These are phyloP conservation scores for Aureobasidium zeae DNA, from an alignment of 2,329 filamentous ascomycete species.

Conservation along the genomic window DNA sequence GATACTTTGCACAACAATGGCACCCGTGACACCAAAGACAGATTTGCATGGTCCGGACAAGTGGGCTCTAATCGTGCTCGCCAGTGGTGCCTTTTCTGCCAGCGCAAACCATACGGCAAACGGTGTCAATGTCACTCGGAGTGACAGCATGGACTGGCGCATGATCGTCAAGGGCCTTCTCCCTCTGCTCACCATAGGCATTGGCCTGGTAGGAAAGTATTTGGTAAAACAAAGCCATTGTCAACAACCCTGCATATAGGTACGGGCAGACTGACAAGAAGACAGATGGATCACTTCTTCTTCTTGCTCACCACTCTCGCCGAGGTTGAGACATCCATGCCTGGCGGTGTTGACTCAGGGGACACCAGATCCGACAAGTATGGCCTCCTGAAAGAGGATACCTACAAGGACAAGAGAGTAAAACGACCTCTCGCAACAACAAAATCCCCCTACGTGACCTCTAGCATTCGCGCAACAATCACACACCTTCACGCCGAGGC, in stretches of 20 bases:
- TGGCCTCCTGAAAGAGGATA: constrained; percentile 4
- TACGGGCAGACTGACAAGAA: neutral
- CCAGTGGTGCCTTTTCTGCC: neutral
- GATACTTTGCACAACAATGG: too few species aligned
- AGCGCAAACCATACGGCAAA: neutral
- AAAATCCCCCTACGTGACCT: constrained; percentile 2
- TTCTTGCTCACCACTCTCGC: neutral
- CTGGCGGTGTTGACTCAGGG: constrained; percentile 7
- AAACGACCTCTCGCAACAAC: neutral
- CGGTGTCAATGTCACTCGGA: neutral
- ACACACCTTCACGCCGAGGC: constrained; percentile 12
- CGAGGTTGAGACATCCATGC: constrained; percentile 1
- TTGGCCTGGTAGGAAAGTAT: neutral
- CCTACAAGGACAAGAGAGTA: constrained; percentile 1
- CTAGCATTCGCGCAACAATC: constrained; percentile 14
- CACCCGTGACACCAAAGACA: too few species aligned
- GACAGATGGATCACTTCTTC: constrained; percentile 5
- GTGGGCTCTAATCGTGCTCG: neutral
- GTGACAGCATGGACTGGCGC: neutral
- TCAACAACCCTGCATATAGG: too few species aligned
- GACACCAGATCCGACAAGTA: constrained; percentile 7
- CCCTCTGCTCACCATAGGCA: neutral
- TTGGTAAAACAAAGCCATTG: neutral
- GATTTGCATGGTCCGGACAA: neutral
- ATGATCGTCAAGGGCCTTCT: neutral